These are phyloP conservation scores for Beauveria varroae DNA, from an alignment of 2,329 filamentous ascomycete species.

Conservation along the genomic window DNA sequence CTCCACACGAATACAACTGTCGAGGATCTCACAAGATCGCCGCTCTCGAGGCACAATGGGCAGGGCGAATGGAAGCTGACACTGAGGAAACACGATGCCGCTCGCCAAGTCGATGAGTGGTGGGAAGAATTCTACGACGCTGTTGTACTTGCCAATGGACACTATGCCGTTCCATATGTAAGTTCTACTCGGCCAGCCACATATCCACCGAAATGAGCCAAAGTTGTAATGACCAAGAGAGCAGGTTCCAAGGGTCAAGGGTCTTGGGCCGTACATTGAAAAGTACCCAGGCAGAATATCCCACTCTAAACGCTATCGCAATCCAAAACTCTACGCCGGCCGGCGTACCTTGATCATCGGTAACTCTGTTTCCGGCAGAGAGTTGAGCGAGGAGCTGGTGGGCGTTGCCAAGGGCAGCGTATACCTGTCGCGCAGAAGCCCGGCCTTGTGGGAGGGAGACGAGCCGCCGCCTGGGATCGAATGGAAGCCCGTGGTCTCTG, in stretches of 20 bases:
- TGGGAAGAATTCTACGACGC: slow-evolving; percentile 45
- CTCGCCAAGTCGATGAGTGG: slow-evolving; percentile 40
- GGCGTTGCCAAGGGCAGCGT: slow-evolving; percentile 33
- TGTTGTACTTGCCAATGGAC: slow-evolving; percentile 35
- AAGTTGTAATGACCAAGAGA: background rate
- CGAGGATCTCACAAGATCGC: slow-evolving; percentile 36
- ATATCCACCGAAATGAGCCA: background rate
- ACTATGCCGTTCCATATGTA: slow-evolving; percentile 39
- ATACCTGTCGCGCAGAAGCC: slow-evolving; percentile 43
- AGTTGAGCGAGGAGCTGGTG: slow-evolving; percentile 31
- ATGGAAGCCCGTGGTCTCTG: slow-evolving; percentile 46
- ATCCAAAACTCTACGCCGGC: slow-evolving; percentile 23
- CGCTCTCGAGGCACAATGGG: slow-evolving; percentile 1
- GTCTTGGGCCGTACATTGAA: slow-evolving; percentile 9
- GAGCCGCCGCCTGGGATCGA: slow-evolving; percentile 37
- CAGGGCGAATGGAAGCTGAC: slow-evolving; percentile 37
- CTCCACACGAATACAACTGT: slow-evolving; percentile 45
- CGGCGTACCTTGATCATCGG: slow-evolving; percentile 33
- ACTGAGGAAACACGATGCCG: slow-evolving; percentile 37
- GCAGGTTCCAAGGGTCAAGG: slow-evolving; percentile 1
- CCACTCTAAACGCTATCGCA: slow-evolving; percentile 40
- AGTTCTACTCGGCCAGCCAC: slow-evolving; percentile 8
- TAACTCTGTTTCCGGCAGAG: slow-evolving; percentile 37
- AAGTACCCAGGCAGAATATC: slow-evolving; percentile 32
- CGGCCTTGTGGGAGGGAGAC: slow-evolving; percentile 42